Percentiles rank a stretch among this genome's conserved stretches.
Evolutionary conservation across 768 basidiomycete genomes (phyloP).

Genomic region (Suillus ampliporus): DNA sequence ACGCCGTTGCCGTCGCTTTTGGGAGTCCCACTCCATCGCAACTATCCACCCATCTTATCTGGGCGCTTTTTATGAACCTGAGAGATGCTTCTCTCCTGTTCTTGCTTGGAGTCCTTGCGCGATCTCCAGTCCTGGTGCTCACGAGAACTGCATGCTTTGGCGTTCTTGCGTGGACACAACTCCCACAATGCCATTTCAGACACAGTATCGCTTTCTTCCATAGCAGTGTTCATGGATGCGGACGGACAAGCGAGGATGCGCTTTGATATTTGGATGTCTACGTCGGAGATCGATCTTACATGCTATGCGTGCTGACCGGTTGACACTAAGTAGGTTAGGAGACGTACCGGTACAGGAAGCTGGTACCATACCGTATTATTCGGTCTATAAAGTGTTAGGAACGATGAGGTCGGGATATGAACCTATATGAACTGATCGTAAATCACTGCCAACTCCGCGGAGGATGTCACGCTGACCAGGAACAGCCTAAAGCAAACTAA

Average conservation of each 20-base stretch:
- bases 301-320: too few relatives aligned
- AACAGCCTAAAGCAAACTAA: not conserved
- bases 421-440: too few relatives aligned
- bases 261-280: slow-evolving; percentile 55
- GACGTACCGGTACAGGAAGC: too few relatives aligned
- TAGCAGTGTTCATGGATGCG: slow-evolving; percentile 56
- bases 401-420: too few relatives aligned
- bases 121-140: slow-evolving; percentile 30
- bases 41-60: slow-evolving; percentile 63
- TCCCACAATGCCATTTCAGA: slow-evolving; percentile 67
- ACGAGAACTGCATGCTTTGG: slow-evolving; percentile 68
- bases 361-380: too few relatives aligned
- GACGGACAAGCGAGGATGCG: slow-evolving; percentile 34
- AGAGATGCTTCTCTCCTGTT: slow-evolving; percentile 78
- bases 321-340: too few relatives aligned
- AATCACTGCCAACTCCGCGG: too few relatives aligned
- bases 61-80: slow-evolving; percentile 68
- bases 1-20: slow-evolving; percentile 67
- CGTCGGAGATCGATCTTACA: too few relatives aligned
- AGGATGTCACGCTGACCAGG: too few relatives aligned
- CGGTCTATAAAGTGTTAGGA: too few relatives aligned
- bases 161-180: slow-evolving; percentile 79
- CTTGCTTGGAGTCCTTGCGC: slow-evolving; percentile 71
- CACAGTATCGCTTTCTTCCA: slow-evolving; percentile 71
- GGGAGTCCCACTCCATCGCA: slow-evolving; percentile 43